Conservation (phyloP, 2,329 filamentous ascomycete genomes). For the Aspergillus sp. region DNA sequence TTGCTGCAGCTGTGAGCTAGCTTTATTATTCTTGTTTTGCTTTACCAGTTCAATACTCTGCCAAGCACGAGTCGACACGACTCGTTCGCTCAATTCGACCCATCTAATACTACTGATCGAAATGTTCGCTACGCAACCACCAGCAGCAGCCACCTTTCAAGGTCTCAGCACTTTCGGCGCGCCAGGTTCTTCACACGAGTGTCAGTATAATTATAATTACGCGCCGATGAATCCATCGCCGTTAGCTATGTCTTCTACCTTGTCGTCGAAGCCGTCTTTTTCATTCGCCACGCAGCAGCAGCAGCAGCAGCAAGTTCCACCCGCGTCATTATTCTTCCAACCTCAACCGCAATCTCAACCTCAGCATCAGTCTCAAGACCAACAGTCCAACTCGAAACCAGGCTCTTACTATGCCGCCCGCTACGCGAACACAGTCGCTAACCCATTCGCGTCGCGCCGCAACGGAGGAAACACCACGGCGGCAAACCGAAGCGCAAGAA, state of each 20-base stretch:
- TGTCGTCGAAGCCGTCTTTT: not conserved
- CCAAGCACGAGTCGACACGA: too few relatives aligned
- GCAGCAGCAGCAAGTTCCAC: not conserved
- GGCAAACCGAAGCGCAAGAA: too few relatives aligned
- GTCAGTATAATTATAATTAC: slow-evolving; percentile 8
- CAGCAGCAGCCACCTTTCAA: slow-evolving; percentile 10
- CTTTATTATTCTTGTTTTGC: too few relatives aligned
- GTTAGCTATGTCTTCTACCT: slow-evolving; percentile 8
- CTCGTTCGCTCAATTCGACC: too few relatives aligned
- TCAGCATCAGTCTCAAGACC: slow-evolving; percentile 10
- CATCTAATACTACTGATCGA: not conserved
- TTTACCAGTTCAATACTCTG: too few relatives aligned
- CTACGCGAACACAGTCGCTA: slow-evolving; percentile 27
- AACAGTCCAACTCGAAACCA: not conserved
- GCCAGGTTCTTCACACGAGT: not conserved
- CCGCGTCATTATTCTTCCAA: slow-evolving; percentile 1
- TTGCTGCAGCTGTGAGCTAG: too few relatives aligned
- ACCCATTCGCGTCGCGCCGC: slow-evolving; percentile 16
- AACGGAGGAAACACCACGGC: slow-evolving; percentile 2
- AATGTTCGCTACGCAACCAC: slow-evolving; percentile 24
- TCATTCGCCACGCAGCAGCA: slow-evolving; percentile 1
- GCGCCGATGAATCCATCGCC: slow-evolving; percentile 18
- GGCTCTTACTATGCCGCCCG: slow-evolving; percentile 26
- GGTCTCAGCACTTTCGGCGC: slow-evolving; percentile 9
- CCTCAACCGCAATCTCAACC: not conserved